phyloP scores from a whole-genome alignment of 495 filamentous ascomycete species.

The Hamigera avellanea region DNA sequence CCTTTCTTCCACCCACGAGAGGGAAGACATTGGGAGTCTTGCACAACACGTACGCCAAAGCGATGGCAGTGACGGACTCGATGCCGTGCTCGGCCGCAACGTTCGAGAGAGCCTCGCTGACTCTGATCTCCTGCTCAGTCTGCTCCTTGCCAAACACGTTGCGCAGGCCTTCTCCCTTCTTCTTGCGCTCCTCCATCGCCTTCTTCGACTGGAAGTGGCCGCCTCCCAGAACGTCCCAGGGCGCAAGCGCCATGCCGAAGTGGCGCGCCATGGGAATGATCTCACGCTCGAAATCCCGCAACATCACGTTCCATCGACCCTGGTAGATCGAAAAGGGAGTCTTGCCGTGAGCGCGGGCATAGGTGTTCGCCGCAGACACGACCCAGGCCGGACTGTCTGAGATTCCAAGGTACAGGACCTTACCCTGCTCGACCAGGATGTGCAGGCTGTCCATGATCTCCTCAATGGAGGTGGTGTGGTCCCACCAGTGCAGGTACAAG shows the following conservation, averaged over 20 bases:
- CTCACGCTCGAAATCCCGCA: conserved; percentile 44
- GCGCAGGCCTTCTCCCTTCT: conserved; percentile 17
- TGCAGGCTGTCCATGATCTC: conserved; percentile 52
- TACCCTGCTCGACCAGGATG: conserved; percentile 41
- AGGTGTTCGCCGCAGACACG: conserved; percentile 47
- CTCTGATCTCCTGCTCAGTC: conserved; percentile 27
- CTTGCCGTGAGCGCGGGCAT: conserved; percentile 47
- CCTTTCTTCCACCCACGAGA: conserved; percentile 55
- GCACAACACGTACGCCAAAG: conserved; percentile 62
- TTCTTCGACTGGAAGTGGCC: conserved; percentile 39
- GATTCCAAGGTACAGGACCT: conserved; percentile 54
- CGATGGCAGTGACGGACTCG: conserved; percentile 42
- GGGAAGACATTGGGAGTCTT: conserved; percentile 71
- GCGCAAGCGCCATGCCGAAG: conserved; percentile 48
- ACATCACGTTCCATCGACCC: conserved; percentile 46
- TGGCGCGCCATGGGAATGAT: conserved; percentile 43
- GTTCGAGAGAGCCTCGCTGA: conserved; percentile 35
- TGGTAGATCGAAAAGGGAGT: conserved; percentile 55
- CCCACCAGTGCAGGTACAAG: conserved; percentile 53
- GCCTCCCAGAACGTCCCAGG: conserved; percentile 42
- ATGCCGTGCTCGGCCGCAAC: conserved; percentile 39
- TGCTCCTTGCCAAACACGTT: conserved; percentile 7
- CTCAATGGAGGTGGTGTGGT: conserved; percentile 42
- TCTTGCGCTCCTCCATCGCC: conserved; percentile 19
- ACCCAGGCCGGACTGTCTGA: conserved; percentile 53